phyloP scores from a whole-genome alignment of 2,329 filamentous ascomycete genomes.

The Helicocarpus griseus region DNA sequence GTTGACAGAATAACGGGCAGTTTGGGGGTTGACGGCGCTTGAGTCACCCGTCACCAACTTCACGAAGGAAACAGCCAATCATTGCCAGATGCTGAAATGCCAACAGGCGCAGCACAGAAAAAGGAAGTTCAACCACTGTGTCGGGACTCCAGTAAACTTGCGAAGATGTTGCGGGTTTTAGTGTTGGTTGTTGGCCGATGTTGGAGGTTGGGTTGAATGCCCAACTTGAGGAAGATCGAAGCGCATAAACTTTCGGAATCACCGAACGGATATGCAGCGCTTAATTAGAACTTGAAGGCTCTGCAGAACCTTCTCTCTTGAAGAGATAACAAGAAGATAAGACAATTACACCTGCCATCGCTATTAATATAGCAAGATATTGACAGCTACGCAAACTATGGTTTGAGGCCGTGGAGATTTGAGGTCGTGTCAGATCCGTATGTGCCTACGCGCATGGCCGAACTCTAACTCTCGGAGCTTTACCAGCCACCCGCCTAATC shows the following conservation, averaged over 20 bases:
- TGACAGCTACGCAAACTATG: background rate
- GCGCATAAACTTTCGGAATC: background rate
- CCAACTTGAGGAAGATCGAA: background rate
- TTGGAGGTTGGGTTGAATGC: background rate
- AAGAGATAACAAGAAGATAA: background rate
- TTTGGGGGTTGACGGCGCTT: background rate
- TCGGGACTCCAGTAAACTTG: background rate
- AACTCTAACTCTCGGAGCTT: background rate
- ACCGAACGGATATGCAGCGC: background rate
- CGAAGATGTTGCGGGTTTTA: background rate
- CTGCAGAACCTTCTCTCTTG: background rate
- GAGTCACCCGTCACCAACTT: background rate
- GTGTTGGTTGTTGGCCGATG: background rate
- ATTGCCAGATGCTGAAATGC: background rate
- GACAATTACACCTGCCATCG: background rate
- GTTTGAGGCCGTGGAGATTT: background rate
- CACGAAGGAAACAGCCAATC: background rate
- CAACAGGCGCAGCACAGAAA: background rate
- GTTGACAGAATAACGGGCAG: background rate
- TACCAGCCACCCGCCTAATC: background rate
- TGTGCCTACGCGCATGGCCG: background rate
- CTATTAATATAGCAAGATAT: background rate
- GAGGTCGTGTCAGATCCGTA: no score
- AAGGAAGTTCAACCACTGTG: background rate
- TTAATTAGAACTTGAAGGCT: background rate